A percentile compares a stretch with the other conserved stretches of the same genome.
These are phyloP conservation scores for Osmanthus fragrans DNA, from an alignment of 257 asterid genomes.

Conservation along the genomic window DNA sequence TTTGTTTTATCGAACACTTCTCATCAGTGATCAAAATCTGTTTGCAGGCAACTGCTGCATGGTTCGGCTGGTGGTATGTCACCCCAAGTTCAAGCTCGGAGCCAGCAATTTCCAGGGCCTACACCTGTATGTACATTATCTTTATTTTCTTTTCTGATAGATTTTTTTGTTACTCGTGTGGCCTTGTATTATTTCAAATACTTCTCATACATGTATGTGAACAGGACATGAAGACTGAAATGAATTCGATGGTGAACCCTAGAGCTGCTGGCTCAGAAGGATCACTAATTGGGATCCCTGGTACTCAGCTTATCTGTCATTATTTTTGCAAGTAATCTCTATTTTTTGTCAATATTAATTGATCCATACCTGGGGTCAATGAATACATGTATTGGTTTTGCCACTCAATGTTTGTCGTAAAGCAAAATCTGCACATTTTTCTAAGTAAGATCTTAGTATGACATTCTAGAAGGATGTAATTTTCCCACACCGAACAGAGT, in stretches of 20 bases:
- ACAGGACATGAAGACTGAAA: slow-evolving; percentile 90
- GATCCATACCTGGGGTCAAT: neutral
- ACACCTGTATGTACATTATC: slow-evolving; percentile 62
- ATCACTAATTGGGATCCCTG: slow-evolving; percentile 88
- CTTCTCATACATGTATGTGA: slow-evolving; percentile 14
- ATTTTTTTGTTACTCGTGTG: neutral
- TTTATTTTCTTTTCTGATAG: slow-evolving; percentile 17
- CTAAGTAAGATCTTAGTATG: neutral
- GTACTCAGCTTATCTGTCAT: slow-evolving; percentile 33
- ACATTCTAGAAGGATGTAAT: slow-evolving; percentile 17
- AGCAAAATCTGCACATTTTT: slow-evolving; percentile 13
- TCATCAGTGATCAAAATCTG: slow-evolving; percentile 15
- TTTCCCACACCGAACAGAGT: neutral
- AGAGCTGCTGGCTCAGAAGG: slow-evolving; percentile 85
- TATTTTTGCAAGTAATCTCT: neutral
- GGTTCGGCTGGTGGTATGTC: slow-evolving; percentile 85
- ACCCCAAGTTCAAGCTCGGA: slow-evolving; percentile 85
- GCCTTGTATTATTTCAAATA: neutral
- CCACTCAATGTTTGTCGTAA: neutral
- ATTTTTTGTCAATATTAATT: neutral
- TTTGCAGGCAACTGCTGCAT: slow-evolving; percentile 79
- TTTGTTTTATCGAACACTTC: slow-evolving; percentile 10
- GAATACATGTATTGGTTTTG: neutral
- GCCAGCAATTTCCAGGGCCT: slow-evolving; percentile 95
- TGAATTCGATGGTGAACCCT: slow-evolving; percentile 80